These are phyloP conservation scores for Wallacemonas collosoma DNA, from an alignment of 208 protist species.

Conservation along the genomic window DNA sequence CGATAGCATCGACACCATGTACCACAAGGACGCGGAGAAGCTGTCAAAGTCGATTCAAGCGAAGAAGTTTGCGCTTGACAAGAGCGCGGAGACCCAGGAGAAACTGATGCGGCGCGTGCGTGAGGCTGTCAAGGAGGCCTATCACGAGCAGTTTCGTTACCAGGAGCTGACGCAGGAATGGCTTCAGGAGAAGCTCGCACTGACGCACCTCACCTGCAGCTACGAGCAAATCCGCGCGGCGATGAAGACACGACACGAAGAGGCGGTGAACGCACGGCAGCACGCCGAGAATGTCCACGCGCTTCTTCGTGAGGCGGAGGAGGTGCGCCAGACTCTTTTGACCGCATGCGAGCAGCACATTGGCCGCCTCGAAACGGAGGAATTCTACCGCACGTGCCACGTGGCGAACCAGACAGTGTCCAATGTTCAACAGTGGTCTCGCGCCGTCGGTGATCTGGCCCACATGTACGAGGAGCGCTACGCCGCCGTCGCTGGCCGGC, in stretches of 20 bases:
- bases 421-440: constrained; percentile 57
- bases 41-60: constrained; percentile 37
- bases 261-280: constrained; percentile 25
- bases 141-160: constrained; percentile 75
- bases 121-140: constrained; percentile 72
- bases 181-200: constrained; percentile 48
- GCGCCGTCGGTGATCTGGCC: constrained; percentile 60
- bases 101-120: constrained; percentile 70
- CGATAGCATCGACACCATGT: constrained; percentile 37
- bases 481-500: constrained; percentile 24
- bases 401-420: constrained; percentile 39
- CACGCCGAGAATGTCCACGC: constrained; percentile 29
- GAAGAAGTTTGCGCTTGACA: constrained; percentile 36
- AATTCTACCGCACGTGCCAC: constrained; percentile 61
- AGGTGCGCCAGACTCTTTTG: constrained; percentile 35
- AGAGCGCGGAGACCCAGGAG: constrained; percentile 64
- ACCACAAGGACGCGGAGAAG: constrained; percentile 25
- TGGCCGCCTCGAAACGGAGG: constrained; percentile 42
- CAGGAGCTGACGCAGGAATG: constrained; percentile 55
- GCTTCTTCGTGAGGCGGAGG: constrained; percentile 42
- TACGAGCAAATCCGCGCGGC: constrained; percentile 48
- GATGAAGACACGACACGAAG: constrained; percentile 36
- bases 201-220: constrained; percentile 64
- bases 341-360: constrained; percentile 47
- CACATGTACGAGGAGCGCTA: constrained; percentile 66